These are phyloP conservation scores for Domatiomyces catenatus DNA, from an alignment of 2,329 filamentous ascomycete species.

Conservation along the genomic window DNA sequence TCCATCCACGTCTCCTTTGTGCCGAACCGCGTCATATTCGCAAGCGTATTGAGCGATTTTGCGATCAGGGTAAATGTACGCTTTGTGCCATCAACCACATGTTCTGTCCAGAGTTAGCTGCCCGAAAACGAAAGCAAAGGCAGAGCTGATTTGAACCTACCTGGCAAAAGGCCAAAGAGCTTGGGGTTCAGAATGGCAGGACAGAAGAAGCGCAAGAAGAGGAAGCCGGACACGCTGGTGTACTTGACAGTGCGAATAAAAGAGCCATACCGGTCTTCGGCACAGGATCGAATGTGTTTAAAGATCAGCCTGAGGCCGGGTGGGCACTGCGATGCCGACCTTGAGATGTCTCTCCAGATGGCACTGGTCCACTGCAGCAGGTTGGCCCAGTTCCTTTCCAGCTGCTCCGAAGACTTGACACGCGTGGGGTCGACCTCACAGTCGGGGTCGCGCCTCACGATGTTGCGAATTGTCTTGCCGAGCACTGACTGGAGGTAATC, in stretches of 20 bases:
- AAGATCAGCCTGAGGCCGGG: constrained; percentile 71
- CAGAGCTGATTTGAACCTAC: constrained; percentile 26
- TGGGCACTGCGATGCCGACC: constrained; percentile 60
- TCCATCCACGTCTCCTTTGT: constrained; percentile 99
- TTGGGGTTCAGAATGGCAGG: constrained; percentile 93
- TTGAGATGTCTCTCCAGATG: constrained; percentile 69
- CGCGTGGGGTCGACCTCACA: constrained; percentile 91
- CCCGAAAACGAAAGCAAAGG: background rate
- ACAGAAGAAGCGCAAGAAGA: constrained; percentile 90
- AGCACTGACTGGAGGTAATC: constrained; percentile 83
- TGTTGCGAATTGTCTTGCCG: constrained; percentile 70
- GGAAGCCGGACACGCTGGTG: constrained; percentile 84
- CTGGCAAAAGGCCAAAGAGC: constrained; percentile 69
- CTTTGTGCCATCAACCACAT: constrained; percentile 67
- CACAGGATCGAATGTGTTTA: constrained; percentile 79
- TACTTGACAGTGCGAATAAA: constrained; percentile 80
- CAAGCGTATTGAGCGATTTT: constrained; percentile 78
- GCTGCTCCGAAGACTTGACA: constrained; percentile 49
- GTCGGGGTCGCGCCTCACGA: constrained; percentile 77
- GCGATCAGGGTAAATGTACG: constrained; percentile 82
- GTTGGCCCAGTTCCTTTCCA: constrained; percentile 68
- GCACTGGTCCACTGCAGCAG: constrained; percentile 63
- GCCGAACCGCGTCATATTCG: constrained; percentile 80
- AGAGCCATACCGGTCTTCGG: constrained; percentile 86
- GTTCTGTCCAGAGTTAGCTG: constrained; percentile 38